phyloP scores from a whole-genome alignment of 768 basidiomycete genomes.

The Naganishia kalamii region DNA sequence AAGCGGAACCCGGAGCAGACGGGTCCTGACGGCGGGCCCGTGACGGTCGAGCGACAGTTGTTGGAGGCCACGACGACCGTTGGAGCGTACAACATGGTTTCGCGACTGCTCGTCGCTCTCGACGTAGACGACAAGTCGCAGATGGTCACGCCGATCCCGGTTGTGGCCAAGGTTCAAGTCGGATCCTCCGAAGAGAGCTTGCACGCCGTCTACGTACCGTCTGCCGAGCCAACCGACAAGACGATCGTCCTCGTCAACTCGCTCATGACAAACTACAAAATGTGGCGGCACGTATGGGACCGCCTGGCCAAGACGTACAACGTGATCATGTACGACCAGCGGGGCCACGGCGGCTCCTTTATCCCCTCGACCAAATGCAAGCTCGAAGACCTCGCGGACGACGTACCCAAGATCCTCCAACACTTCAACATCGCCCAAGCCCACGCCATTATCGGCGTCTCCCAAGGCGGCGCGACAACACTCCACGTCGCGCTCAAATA shows the following conservation, averaged over 20 bases:
- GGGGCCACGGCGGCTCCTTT: constrained; percentile 44
- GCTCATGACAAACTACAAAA: constrained; percentile 42
- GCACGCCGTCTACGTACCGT: constrained; percentile 16
- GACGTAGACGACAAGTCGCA: constrained; percentile 59
- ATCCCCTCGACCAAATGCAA: constrained; percentile 32
- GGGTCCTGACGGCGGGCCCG: neutral
- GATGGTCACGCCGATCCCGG: constrained; percentile 35
- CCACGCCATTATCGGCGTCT: constrained; percentile 43
- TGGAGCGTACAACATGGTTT: constrained; percentile 64
- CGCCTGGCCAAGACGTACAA: constrained; percentile 37
- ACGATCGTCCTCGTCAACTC: constrained; percentile 43
- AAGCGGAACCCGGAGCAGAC: constrained; percentile 4
- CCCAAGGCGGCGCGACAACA: constrained; percentile 45
- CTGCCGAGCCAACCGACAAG: constrained; percentile 5
- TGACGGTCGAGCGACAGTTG: constrained; percentile 48
- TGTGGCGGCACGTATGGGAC: constrained; percentile 36
- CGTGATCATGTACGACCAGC: constrained; percentile 43
- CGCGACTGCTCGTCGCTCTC: constrained; percentile 58
- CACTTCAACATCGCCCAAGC: constrained; percentile 31
- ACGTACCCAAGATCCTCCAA: constrained; percentile 36
- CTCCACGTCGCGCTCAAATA: constrained; percentile 41
- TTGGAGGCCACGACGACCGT: constrained; percentile 55
- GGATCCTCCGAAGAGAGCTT: neutral
- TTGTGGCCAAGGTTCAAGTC: constrained; percentile 5
- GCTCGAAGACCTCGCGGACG: constrained; percentile 37